phyloP scores from a whole-genome alignment of 2,329 filamentous ascomycete genomes.

The Atkinsonella hypoxylon region DNA sequence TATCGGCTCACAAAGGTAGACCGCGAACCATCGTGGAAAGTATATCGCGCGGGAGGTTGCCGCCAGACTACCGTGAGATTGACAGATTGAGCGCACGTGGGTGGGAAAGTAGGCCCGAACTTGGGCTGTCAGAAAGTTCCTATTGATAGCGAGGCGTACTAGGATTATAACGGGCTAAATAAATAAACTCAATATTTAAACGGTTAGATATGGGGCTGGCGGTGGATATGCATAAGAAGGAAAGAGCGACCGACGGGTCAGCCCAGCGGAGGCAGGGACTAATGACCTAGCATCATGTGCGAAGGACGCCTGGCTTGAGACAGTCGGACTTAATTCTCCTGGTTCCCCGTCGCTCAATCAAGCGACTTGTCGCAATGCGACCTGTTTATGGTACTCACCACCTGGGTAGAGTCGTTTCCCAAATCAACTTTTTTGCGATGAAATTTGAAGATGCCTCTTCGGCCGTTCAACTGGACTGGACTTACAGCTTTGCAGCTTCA shows the following conservation, averaged over 20 bases:
- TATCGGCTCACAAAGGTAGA: not conserved
- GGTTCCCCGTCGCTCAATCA: no score
- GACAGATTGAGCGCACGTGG: slow-evolving; percentile 1
- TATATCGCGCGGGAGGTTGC: not conserved
- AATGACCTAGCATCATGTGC: not conserved
- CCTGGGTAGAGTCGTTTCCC: no score
- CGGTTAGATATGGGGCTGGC: not conserved
- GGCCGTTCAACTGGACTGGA: no score
- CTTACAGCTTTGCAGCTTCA: no score
- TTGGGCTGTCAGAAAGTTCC: not conserved
- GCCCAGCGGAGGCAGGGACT: not conserved
- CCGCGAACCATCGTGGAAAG: not conserved
- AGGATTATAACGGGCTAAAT: not conserved
- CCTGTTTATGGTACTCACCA: no score
- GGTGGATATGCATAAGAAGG: not conserved
- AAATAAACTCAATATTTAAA: not conserved
- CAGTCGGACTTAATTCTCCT: no score
- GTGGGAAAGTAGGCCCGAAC: not conserved
- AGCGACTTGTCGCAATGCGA: no score
- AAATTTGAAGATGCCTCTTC: no score
- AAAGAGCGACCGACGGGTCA: not conserved
- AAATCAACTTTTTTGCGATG: no score
- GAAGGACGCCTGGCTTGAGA: no score
- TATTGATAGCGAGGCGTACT: no score
- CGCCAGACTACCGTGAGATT: not conserved